A percentile compares a stretch with the other conserved stretches of the same genome.
phyloP scores from a whole-genome alignment of 805 yeast species.

The Saccharomyces paradoxus region DNA sequence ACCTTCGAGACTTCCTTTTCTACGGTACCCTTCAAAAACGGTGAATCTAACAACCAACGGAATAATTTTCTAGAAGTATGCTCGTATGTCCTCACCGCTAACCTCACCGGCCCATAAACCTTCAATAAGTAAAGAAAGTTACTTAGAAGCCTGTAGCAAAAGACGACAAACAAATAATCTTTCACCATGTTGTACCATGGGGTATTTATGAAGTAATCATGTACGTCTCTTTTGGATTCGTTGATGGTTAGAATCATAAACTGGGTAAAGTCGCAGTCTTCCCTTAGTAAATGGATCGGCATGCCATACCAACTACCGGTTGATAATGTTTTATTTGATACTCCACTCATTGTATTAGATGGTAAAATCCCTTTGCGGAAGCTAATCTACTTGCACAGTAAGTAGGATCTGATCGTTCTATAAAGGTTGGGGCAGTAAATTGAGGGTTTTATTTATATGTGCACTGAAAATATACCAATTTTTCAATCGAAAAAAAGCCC shows the following conservation, averaged over 20 bases:
- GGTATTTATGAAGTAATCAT: background rate
- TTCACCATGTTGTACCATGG: slow-evolving; percentile 14
- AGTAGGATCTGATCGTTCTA: background rate
- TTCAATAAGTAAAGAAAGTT: slow-evolving; percentile 12
- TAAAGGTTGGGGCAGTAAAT: background rate
- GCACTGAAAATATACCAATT: background rate
- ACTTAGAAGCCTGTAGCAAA: slow-evolving; percentile 7
- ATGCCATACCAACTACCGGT: background rate
- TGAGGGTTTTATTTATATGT: background rate
- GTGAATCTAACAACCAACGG: slow-evolving; percentile 36
- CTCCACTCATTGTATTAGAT: background rate
- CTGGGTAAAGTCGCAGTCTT: background rate
- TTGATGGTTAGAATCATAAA: background rate
- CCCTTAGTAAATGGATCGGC: background rate
- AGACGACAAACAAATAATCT: slow-evolving; percentile 19
- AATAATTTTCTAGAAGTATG: slow-evolving; percentile 23
- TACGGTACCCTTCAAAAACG: slow-evolving; percentile 48
- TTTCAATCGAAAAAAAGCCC: background rate
- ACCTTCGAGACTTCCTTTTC: slow-evolving; percentile 50
- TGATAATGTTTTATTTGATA: background rate
- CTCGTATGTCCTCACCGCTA: slow-evolving; percentile 11
- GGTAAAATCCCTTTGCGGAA: background rate
- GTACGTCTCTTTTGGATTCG: background rate
- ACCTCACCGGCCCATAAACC: slow-evolving; percentile 38
- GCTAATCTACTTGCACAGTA: background rate